phyloP scores from a whole-genome alignment of 1,284 basidiomycete genomes.

The Boletellus dicymbophilus region DNA sequence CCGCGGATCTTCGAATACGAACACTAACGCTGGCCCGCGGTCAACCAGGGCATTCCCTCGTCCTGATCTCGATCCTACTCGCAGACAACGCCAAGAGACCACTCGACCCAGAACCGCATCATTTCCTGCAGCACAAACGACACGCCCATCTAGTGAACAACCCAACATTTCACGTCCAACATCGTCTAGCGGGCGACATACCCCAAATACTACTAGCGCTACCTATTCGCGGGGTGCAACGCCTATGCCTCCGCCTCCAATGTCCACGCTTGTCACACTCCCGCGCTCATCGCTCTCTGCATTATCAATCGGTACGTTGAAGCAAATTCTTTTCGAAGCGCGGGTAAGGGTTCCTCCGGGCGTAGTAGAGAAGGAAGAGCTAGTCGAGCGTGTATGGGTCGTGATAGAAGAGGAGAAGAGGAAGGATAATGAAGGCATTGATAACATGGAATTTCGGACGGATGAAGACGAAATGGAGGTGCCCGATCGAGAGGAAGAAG shows the following conservation, averaged over 20 bases:
- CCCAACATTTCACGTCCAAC: slow-evolving; percentile 23
- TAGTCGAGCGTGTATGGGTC: slow-evolving; percentile 67
- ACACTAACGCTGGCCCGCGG: slow-evolving; percentile 7
- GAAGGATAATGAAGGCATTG: slow-evolving; percentile 42
- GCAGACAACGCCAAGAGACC: slow-evolving; percentile 18
- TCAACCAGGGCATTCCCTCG: slow-evolving; percentile 32
- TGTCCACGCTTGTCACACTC: slow-evolving; percentile 68
- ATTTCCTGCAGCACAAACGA: slow-evolving; percentile 16
- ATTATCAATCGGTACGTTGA: slow-evolving; percentile 68
- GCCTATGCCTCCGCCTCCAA: slow-evolving; percentile 51
- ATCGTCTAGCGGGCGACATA: slow-evolving; percentile 20
- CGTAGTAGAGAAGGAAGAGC: slow-evolving; percentile 72
- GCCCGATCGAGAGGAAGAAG: slow-evolving; percentile 20
- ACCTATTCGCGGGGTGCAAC: slow-evolving; percentile 28
- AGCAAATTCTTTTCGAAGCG: slow-evolving; percentile 74
- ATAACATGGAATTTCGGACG: slow-evolving; percentile 40
- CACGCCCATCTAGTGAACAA: slow-evolving; percentile 13
- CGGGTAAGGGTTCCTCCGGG: slow-evolving; percentile 54
- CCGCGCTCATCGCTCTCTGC: slow-evolving; percentile 52
- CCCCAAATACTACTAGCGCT: slow-evolving; percentile 19
- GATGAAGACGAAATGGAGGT: slow-evolving; percentile 18
- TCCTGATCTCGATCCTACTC: slow-evolving; percentile 41
- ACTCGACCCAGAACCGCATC: slow-evolving; percentile 28
- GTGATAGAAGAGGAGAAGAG: slow-evolving; percentile 68
- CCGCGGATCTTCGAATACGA: slow-evolving; percentile 15